Evolutionary conservation across 2,329 filamentous ascomycete species (phyloP).

Genomic region (Arthrobotrys iridis): DNA sequence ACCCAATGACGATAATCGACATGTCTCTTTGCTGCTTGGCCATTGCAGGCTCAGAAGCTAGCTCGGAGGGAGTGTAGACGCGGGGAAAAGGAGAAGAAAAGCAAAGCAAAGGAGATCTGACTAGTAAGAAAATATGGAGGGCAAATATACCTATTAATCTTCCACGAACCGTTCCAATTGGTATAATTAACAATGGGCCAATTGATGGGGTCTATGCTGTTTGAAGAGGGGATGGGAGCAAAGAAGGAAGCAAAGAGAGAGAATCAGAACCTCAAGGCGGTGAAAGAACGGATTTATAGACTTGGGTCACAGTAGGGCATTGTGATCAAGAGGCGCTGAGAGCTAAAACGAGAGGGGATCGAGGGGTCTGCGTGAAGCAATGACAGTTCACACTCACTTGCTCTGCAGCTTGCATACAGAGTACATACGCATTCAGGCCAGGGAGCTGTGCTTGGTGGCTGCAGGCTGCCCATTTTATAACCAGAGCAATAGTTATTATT

Average conservation of each 20-base stretch:
- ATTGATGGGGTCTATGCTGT: slow-evolving; percentile 20
- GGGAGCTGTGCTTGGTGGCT: slow-evolving; percentile 6
- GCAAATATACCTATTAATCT: slow-evolving; percentile 26
- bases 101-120: neutral
- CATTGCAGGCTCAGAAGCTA: slow-evolving; percentile 8
- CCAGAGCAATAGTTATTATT: neutral
- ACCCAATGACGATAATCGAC: slow-evolving; percentile 29
- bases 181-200: slow-evolving; percentile 16
- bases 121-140: neutral
- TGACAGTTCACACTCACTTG: slow-evolving; percentile 48
- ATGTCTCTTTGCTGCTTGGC: slow-evolving; percentile 11
- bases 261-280: neutral
- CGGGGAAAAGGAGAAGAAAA: neutral
- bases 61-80: slow-evolving; percentile 1
- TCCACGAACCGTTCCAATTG: neutral
- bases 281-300: slow-evolving; percentile 4
- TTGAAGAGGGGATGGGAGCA: slow-evolving; percentile 1
- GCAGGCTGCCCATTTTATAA: slow-evolving; percentile 34
- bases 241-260: slow-evolving; percentile 13
- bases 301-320: too few relatives aligned
- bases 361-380: slow-evolving; percentile 6
- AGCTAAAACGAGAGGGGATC: neutral
- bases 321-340: too few relatives aligned
- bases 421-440: slow-evolving; percentile 15
- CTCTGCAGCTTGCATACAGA: slow-evolving; percentile 40